Evolutionary conservation across 2,329 filamentous ascomycete genomes (phyloP), one percentile per base, ranked within the genome.

Genomic region (Ilyonectria mors-panacis): DNA sequence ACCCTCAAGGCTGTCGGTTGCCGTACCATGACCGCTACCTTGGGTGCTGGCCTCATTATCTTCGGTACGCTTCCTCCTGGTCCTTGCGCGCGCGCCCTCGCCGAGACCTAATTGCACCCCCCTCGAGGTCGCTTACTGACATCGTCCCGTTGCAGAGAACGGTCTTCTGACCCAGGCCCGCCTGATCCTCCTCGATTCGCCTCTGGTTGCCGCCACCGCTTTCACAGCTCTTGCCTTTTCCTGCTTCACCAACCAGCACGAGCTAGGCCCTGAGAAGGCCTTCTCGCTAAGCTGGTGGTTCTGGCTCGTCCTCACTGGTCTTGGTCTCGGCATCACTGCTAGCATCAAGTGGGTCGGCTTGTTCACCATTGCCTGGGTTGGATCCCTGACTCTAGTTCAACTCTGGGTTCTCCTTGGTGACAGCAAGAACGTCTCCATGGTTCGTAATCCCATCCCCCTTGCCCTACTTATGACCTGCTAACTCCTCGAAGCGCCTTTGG

Each of bases 281-380:
- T 99, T 99, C 84, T 86, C 91, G 73, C 88, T 93, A 9, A 92
- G 90, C 76, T 99, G 96, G 96, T 99, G 96, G 96, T 98, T 98
- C 84, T 99, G 96, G 95, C 88, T 99, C 61, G 87, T 88, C 64
- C 90, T 94, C 79, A 97, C 93, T 50, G 96, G 96, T 75, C 84
- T 99, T 48, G 93, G 92, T 42, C 86, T 99, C 57, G 96, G 96
- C 69, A 92, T 95, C 57, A 98, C 96, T 8, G 89, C 92, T 69
- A 98, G 95, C 84, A 95, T 98, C 77, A 99, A 99, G 85, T 99
- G 96, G 96, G 96, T 99, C 78, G 96, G 96, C 57, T 87, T 99
- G 59, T 98, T 99, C 86, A 99, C 96, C 70, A 98, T 98, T 81
- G 96, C 95, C 55, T 99, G 96, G 96, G 94, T 99, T 73, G 96